Percentiles rank a stretch among this genome's conserved stretches.
Conservation (phyloP, 129 eudicot species). For the Flaveria brownii region DNA sequence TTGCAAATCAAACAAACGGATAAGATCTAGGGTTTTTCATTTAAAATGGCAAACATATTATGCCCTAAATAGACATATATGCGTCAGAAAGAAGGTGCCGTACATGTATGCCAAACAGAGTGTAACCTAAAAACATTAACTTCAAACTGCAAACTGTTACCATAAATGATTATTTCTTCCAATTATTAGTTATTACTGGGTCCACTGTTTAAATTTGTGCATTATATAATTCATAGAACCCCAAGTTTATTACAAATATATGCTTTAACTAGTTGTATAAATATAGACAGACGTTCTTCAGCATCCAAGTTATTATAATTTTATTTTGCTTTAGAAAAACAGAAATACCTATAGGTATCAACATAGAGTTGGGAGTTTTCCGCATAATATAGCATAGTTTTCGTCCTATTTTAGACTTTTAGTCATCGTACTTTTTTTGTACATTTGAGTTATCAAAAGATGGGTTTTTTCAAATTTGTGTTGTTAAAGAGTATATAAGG, state of each 20-base stretch:
- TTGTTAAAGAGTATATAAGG: not conserved
- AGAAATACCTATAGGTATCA: not conserved
- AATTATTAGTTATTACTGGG: not conserved
- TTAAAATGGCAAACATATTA: not conserved
- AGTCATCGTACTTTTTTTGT: not conserved
- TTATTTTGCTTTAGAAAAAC: not conserved
- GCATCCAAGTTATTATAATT: slow-evolving; percentile 7
- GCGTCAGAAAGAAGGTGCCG: slow-evolving; percentile 5
- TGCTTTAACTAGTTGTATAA: not conserved
- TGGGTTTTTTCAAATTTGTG: not conserved
- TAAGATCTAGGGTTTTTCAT: not conserved
- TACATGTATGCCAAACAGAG: not conserved
- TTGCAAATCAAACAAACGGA: not conserved
- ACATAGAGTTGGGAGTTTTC: not conserved
- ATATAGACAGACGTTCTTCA: slow-evolving; percentile 4
- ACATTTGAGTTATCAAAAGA: not conserved
- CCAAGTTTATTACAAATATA: not conserved
- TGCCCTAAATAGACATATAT: not conserved
- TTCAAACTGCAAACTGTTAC: slow-evolving; percentile 14
- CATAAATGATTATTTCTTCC: slow-evolving; percentile 8
- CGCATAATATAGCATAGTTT: not conserved
- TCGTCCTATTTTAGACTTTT: not conserved
- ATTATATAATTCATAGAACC: not conserved
- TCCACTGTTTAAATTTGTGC: not conserved
- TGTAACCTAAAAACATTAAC: not conserved